A percentile compares a stretch with the other conserved stretches of the same genome.
phyloP scores from a whole-genome alignment of 169 alveolate species.

The Theileria annulata region DNA sequence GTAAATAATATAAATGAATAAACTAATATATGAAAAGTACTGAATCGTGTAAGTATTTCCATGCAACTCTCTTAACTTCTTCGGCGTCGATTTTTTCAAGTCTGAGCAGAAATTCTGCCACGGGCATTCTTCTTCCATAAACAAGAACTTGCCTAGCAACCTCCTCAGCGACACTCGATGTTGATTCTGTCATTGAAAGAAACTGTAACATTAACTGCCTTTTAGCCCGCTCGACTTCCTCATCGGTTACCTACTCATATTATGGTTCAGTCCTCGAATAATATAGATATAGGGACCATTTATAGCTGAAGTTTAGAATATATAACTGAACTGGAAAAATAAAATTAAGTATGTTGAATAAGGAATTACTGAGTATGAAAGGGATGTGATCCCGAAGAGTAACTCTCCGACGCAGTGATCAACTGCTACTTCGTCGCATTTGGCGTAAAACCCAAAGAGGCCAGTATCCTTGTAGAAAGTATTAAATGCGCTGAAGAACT shows the following conservation, averaged over 20 bases:
- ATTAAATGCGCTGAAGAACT: slow-evolving; percentile 82
- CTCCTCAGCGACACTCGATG: slow-evolving; percentile 83
- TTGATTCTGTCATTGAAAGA: slow-evolving; percentile 76
- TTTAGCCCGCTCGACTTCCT: slow-evolving; percentile 81
- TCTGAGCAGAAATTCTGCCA: slow-evolving; percentile 79
- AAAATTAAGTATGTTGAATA: not conserved
- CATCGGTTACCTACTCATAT: slow-evolving; percentile 67
- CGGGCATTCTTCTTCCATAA: slow-evolving; percentile 79
- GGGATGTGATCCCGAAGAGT: slow-evolving; percentile 81
- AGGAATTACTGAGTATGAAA: slow-evolving; percentile 71
- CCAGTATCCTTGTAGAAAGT: slow-evolving; percentile 93
- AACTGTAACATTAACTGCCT: slow-evolving; percentile 76
- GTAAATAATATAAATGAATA: not conserved
- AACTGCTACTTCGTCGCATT: slow-evolving; percentile 83
- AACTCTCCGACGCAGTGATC: slow-evolving; percentile 84
- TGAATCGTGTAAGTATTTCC: slow-evolving; percentile 83
- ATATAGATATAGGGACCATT: no score
- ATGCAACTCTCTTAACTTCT: slow-evolving; percentile 83
- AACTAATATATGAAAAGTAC: slow-evolving; percentile 15
- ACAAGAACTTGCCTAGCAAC: slow-evolving; percentile 82
- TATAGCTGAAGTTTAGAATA: not conserved
- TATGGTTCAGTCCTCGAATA: not conserved
- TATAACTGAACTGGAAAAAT: not conserved
- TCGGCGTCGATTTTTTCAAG: slow-evolving; percentile 81
- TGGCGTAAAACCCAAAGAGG: slow-evolving; percentile 85